Evolutionary conservation across 495 filamentous ascomycete genomes (phyloP), one percentile per base, ranked within the genome.

Genomic region (Annulohypoxylon nitens): DNA sequence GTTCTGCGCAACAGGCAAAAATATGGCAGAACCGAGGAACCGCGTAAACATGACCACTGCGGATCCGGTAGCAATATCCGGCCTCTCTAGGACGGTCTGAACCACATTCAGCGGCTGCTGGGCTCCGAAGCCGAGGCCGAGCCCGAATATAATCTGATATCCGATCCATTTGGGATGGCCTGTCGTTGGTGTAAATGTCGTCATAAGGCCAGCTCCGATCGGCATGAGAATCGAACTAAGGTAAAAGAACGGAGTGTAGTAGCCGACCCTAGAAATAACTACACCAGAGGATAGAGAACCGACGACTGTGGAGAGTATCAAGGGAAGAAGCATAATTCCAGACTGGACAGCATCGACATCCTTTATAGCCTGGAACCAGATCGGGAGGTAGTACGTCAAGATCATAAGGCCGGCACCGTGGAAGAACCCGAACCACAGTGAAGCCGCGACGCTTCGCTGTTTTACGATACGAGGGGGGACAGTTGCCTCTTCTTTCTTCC

Each of bases 281-380:
- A 78, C 73, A 9, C 93, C 90, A 2, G 85, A 77, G 0, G 89
- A 18, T 3, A 93, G 84, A 6, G 87, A 86, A 4, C 74, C 67
- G 2, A 82, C 9, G 0, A 84, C 76, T 23, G 83, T 80, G 11
- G 75, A 74, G 11, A 82, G 64, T 61, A 86, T 78, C 64, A 83
- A 71, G 0, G 88, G 82, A 18, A 90, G 65, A 36, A 86, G 80
- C 73, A 84, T 79, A 47, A 89, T 86, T 34, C 87, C 87, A 16
- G 84, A 87, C 66, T 85, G 80, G 12, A 83, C 78, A 0, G 89
- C 86, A 0, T 79, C 80, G 4, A 79, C 78, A 2, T 83, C 85
- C 50, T 88, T 85, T 55, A 89, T 85, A 7, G 87, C 87, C 76
- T 95, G 92, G 78, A 94, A 93, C 86, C 88, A 93, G 45, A 93